Base-by-base conservation (phyloP, 176 grass and related monocot species). In the Tuctoria greenei region DNA sequence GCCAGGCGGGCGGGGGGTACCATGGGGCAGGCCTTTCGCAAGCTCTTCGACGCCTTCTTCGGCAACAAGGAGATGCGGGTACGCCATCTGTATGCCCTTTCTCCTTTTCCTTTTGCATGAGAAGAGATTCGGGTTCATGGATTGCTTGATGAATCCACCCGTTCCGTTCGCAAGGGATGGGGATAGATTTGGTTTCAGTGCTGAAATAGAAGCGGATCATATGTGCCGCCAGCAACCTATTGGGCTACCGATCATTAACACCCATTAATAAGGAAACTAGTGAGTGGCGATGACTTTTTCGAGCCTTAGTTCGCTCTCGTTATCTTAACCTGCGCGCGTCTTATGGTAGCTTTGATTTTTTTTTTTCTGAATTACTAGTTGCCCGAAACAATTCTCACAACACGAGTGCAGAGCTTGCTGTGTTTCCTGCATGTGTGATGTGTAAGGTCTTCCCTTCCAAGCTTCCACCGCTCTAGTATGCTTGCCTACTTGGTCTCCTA, bases 41-140 rank as follows among this genome's bases (percentile, higher is more conserved):
- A 98, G 91, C 95, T 98, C 81, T 94, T 98, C 79, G 95, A 94
- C 61, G 86, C 87, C 84, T 98, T 98, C 84, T 97, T 97, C 82
- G 88, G 91, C 67, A 86, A 75, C 85, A 91, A 89, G 71, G 95
- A 97, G 89, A 97, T 97, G 95, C 88, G 91, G 84, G 95, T 97
- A 86, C 40, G 42, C 25, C 15, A 23, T 8, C 16, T 28, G 4
- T n/a, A 0, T 9, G 50, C 20, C 47, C 14, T 17, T 1, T 11
- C 7, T 41, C 17, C 5, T 5, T 10, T 76, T 37, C 27, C 57
- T 51, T 55, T 28, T 15, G n/a, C 34, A 46, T 72, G 38, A 38
- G 47, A 34, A n/a, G 17, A 54, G 55, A 21, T 8, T 3, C 8
- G 21, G 55, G 10, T 58, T 26, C 55, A 7, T 21, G 1, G 8